These are phyloP conservation scores for Stromatinia cepivora DNA, from an alignment of 2,329 filamentous ascomycete species.

Conservation along the genomic window DNA sequence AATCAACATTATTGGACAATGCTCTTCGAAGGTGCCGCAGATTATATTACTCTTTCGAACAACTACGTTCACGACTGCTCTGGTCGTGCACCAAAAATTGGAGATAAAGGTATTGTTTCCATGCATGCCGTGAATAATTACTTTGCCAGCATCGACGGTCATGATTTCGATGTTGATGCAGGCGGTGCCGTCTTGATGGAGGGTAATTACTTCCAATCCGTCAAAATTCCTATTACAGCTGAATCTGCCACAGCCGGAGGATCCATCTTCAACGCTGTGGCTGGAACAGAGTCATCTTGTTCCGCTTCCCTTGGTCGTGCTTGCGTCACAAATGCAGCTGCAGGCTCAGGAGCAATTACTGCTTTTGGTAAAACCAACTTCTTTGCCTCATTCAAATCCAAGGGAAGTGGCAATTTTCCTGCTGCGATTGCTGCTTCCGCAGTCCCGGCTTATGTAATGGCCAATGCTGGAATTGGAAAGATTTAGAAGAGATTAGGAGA, in stretches of 20 bases:
- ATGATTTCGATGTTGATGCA: slow-evolving; percentile 46
- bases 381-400: slow-evolving; percentile 9
- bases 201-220: slow-evolving; percentile 47
- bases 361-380: neutral
- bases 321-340: slow-evolving; percentile 25
- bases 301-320: slow-evolving; percentile 22
- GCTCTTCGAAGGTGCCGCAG: slow-evolving; percentile 44
- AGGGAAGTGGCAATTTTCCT: neutral
- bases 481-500: neutral
- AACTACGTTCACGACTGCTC: slow-evolving; percentile 48
- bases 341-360: slow-evolving; percentile 10
- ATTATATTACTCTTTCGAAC: slow-evolving; percentile 44
- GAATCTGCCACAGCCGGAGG: slow-evolving; percentile 4
- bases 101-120: slow-evolving; percentile 37
- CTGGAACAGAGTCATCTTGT: slow-evolving; percentile 19
- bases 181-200: slow-evolving; percentile 44
- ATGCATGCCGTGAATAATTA: slow-evolving; percentile 46
- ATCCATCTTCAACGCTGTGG: slow-evolving; percentile 8
- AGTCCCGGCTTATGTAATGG: slow-evolving; percentile 11
- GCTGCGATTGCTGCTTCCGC: slow-evolving; percentile 9
- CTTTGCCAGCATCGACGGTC: slow-evolving; percentile 45
- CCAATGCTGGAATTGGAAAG: slow-evolving; percentile 21
- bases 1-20: slow-evolving; percentile 50
- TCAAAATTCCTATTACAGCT: slow-evolving; percentile 36
- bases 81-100: slow-evolving; percentile 47